These are phyloP conservation scores for Epichloe scottii DNA, from an alignment of 2,329 filamentous ascomycete species.

Conservation along the genomic window DNA sequence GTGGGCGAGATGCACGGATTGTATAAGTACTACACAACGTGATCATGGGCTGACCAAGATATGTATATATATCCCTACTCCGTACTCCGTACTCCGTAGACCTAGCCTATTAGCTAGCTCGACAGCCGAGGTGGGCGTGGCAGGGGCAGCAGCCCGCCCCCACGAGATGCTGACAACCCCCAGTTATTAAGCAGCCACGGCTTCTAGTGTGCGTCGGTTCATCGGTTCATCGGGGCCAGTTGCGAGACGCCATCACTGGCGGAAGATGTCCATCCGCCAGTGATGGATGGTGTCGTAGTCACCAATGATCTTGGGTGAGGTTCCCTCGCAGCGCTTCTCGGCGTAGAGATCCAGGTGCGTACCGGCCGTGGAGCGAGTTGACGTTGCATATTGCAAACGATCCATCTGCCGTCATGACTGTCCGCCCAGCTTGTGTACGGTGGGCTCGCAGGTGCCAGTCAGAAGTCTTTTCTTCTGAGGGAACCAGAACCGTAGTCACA, in stretches of 20 bases:
- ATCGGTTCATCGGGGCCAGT: too few relatives aligned
- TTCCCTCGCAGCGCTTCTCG: slow-evolving; percentile 33
- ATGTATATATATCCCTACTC: too few relatives aligned
- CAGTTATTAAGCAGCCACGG: too few relatives aligned
- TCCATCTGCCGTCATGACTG: slow-evolving; percentile 61
- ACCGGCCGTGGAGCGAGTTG: slow-evolving; percentile 33
- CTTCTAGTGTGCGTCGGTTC: too few relatives aligned
- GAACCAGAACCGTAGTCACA: slow-evolving; percentile 47
- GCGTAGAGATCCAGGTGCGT: slow-evolving; percentile 35
- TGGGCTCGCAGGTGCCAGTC: slow-evolving; percentile 62
- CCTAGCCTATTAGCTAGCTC: too few relatives aligned
- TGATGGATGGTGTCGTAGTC: slow-evolving; percentile 41
- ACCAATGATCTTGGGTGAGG: slow-evolving; percentile 41
- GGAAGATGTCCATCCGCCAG: slow-evolving; percentile 19
- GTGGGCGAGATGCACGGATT: too few relatives aligned
- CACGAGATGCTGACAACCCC: too few relatives aligned
- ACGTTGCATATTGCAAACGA: slow-evolving; percentile 56
- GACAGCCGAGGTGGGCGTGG: too few relatives aligned
- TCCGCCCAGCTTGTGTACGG: slow-evolving; percentile 44
- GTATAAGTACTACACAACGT: too few relatives aligned
- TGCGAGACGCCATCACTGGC: not conserved
- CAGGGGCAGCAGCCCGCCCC: too few relatives aligned
- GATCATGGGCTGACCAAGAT: not conserved
- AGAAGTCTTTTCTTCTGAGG: slow-evolving; percentile 42
- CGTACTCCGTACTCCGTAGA: too few relatives aligned